phyloP scores from a whole-genome alignment of 306 rosid species.

The Coriaria nepalensis region DNA sequence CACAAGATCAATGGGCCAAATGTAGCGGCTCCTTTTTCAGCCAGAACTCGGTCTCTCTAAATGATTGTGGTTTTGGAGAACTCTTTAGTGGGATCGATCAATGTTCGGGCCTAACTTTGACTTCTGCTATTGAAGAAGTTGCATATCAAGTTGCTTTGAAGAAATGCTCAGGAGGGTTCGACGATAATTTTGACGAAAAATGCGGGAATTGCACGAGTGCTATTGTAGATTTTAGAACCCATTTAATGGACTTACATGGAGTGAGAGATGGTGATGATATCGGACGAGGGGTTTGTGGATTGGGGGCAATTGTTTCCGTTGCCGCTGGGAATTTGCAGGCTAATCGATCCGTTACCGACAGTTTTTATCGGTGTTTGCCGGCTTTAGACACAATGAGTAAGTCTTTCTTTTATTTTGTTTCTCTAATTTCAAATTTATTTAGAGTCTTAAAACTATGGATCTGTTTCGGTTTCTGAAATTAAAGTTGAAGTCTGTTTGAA shows the following conservation, averaged over 20 bases:
- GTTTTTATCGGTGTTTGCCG: slow-evolving; percentile 38
- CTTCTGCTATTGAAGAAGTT: neutral
- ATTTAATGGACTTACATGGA: neutral
- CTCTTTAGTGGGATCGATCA: slow-evolving; percentile 16
- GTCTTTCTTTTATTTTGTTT: neutral
- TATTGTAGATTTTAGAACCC: slow-evolving; percentile 13
- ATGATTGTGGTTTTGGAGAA: slow-evolving; percentile 26
- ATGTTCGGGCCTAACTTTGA: slow-evolving; percentile 17
- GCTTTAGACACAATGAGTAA: slow-evolving; percentile 18
- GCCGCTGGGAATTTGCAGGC: slow-evolving; percentile 19
- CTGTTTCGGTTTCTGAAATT: too few relatives aligned
- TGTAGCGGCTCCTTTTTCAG: slow-evolving; percentile 20
- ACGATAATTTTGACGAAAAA: slow-evolving; percentile 2
- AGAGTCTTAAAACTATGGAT: too few relatives aligned
- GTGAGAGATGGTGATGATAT: neutral
- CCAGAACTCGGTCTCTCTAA: slow-evolving; percentile 13
- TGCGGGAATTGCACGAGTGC: slow-evolving; percentile 29
- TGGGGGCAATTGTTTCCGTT: slow-evolving; percentile 40
- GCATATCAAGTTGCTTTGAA: slow-evolving; percentile 20
- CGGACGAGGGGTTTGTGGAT: slow-evolving; percentile 34
- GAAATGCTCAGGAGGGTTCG: slow-evolving; percentile 27
- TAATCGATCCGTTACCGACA: slow-evolving; percentile 13
- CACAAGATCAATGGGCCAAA: slow-evolving; percentile 18
- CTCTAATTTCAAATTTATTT: too few relatives aligned
- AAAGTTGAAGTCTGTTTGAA: too few relatives aligned